Percentiles rank a stretch among this genome's conserved stretches.
These are phyloP conservation scores for Aureobasidium sp. DNA, from an alignment of 2,329 filamentous ascomycete genomes.

Conservation along the genomic window DNA sequence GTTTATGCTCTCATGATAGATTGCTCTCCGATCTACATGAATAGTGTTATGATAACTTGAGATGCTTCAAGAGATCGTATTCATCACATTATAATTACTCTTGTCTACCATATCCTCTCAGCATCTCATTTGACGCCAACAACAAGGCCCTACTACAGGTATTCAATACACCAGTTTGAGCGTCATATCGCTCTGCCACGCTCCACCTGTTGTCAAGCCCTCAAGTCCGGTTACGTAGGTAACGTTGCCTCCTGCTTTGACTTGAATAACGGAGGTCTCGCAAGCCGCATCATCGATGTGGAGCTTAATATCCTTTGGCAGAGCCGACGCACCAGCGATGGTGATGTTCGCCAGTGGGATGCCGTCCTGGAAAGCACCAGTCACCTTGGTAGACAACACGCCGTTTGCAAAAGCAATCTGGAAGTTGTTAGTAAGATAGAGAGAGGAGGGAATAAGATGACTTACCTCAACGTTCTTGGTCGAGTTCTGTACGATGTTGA, in stretches of 20 bases:
- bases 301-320: not conserved
- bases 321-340: conserved; percentile 10
- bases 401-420: conserved; percentile 11
- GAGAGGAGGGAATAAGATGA: not conserved
- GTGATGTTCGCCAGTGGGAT: conserved; percentile 18
- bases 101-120: not conserved
- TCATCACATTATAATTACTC: not conserved
- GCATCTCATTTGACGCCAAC: not conserved
- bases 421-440: not conserved
- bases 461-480: conserved; percentile 22
- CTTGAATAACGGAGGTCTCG: not conserved
- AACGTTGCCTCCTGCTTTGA: not conserved
- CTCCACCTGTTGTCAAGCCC: not conserved
- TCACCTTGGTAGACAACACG: conserved; percentile 13
- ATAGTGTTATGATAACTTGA: too few species aligned
- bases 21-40: too few species aligned
- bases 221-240: conserved; percentile 6
- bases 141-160: not conserved
- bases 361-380: conserved; percentile 13
- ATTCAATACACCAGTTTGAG: not conserved
- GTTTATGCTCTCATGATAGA: too few species aligned
- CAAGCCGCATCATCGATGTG: not conserved
- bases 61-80: too few species aligned
- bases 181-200: not conserved
- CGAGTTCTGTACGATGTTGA: conserved; percentile 21